Evolutionary conservation across 2,329 filamentous ascomycete genomes (phyloP).

Genomic region (Scedosporium minutisporum): DNA sequence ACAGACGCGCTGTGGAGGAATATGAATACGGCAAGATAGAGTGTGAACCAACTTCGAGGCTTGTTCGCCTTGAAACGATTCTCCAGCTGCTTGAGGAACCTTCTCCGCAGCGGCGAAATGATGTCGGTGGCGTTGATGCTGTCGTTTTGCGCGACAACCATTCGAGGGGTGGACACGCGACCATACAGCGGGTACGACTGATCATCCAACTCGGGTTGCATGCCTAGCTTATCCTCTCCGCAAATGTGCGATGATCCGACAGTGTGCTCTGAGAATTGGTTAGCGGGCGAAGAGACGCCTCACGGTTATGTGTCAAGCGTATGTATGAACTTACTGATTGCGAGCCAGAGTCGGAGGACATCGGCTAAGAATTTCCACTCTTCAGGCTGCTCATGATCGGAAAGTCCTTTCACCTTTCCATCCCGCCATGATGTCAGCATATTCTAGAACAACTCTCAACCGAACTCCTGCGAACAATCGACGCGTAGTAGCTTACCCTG

Average conservation of each 20-base stretch:
- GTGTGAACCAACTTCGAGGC: slow-evolving; percentile 12
- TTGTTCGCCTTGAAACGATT: slow-evolving; percentile 23
- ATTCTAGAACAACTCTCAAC: no score
- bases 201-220: slow-evolving; percentile 24
- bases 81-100: slow-evolving; percentile 26
- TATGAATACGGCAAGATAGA: slow-evolving; percentile 9
- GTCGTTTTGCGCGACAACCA: slow-evolving; percentile 36
- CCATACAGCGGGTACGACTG: slow-evolving; percentile 26
- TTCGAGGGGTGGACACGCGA: slow-evolving; percentile 30
- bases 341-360: slow-evolving; percentile 36
- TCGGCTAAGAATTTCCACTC: slow-evolving; percentile 27
- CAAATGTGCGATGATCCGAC: slow-evolving; percentile 33
- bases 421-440: no score
- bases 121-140: slow-evolving; percentile 28
- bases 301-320: background rate
- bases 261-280: slow-evolving; percentile 27
- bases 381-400: slow-evolving; percentile 10
- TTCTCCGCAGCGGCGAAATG: slow-evolving; percentile 22
- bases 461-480: no score
- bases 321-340: slow-evolving; percentile 28
- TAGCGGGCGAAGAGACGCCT: background rate
- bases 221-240: slow-evolving; percentile 29
- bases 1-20: slow-evolving; percentile 23
- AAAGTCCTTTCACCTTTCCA: background rate
- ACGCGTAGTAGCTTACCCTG: slow-evolving; percentile 11